Evolutionary conservation across 352 stramenopile genomes (phyloP).

Genomic region (Thraustochytrium striatum): DNA sequence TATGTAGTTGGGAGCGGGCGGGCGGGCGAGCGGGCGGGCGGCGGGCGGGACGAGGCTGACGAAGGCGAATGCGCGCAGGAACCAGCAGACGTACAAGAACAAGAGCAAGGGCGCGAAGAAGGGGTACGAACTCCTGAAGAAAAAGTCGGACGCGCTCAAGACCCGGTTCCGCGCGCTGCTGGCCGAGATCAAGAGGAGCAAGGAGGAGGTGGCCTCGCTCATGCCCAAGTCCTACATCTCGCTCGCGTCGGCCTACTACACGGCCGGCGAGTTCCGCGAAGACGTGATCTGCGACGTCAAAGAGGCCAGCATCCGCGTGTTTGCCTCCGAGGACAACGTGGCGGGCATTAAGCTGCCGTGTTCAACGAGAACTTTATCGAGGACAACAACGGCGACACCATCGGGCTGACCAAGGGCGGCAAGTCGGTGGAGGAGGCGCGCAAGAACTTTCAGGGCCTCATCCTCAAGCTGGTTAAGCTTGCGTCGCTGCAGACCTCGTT

Average conservation of each 20-base stretch:
- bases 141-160: conserved; percentile 99
- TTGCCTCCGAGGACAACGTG: conserved; percentile 97
- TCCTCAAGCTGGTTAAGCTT: conserved; percentile 77
- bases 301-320: conserved; percentile 87
- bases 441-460: conserved; percentile 74
- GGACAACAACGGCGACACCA: conserved; percentile 60
- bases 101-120: conserved; percentile 78
- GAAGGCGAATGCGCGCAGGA: no score
- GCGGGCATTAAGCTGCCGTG: conserved; percentile 96
- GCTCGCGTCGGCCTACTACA: conserved; percentile 96
- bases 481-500: conserved; percentile 93
- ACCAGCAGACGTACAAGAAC: conserved; percentile 72
- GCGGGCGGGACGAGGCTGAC: no score
- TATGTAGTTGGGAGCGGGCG: no score
- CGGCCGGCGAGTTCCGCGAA: conserved; percentile 92
- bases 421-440: conserved; percentile 93
- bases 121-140: conserved; percentile 86
- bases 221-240: conserved; percentile 76
- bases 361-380: conserved; percentile 70
- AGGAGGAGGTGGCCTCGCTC: conserved; percentile 56
- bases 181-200: conserved; percentile 80
- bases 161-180: conserved; percentile 83
- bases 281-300: conserved; percentile 85
- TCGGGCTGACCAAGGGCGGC: conserved; percentile 90
- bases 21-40: no score